A percentile compares a stretch with the other conserved stretches of the same genome.
These are phyloP conservation scores for Dothistroma septosporum DNA, from an alignment of 2,329 filamentous ascomycete genomes.

Conservation along the genomic window DNA sequence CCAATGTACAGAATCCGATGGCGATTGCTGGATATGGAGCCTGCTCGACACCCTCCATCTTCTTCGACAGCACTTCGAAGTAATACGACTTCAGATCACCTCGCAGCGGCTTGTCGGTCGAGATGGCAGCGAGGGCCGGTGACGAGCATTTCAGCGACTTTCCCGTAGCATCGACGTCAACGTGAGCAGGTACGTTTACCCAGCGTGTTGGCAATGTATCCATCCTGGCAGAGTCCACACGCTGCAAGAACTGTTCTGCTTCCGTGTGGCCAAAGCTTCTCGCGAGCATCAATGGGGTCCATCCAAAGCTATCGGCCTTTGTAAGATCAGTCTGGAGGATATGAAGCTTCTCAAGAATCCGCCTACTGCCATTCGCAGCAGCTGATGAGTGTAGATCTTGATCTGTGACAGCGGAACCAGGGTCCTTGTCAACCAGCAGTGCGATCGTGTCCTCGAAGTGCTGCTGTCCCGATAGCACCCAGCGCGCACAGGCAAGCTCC, in stretches of 20 bases:
- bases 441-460: constrained; percentile 14
- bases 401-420: constrained; percentile 6
- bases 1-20: constrained; percentile 10
- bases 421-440: constrained; percentile 10
- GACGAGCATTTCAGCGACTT: not conserved
- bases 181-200: not conserved
- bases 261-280: constrained; percentile 6
- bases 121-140: not conserved
- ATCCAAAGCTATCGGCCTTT: constrained; percentile 16
- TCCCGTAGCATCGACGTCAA: not conserved
- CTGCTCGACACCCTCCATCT: not conserved
- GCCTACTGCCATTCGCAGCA: constrained; percentile 15
- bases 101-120: constrained; percentile 15
- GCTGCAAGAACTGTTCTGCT: constrained; percentile 8
- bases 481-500: constrained; percentile 12
- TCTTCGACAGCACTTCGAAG: constrained; percentile 13
- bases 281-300: constrained; percentile 16
- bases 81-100: constrained; percentile 12
- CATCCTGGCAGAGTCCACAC: not conserved
- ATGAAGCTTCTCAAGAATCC: constrained; percentile 15
- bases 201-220: not conserved
- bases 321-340: constrained; percentile 11
- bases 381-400: constrained; percentile 15
- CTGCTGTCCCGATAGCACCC: constrained; percentile 9
- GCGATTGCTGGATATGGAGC: constrained; percentile 5